Evolutionary conservation across 306 rosid species (phyloP).

Genomic region (Vicia sativa): DNA sequence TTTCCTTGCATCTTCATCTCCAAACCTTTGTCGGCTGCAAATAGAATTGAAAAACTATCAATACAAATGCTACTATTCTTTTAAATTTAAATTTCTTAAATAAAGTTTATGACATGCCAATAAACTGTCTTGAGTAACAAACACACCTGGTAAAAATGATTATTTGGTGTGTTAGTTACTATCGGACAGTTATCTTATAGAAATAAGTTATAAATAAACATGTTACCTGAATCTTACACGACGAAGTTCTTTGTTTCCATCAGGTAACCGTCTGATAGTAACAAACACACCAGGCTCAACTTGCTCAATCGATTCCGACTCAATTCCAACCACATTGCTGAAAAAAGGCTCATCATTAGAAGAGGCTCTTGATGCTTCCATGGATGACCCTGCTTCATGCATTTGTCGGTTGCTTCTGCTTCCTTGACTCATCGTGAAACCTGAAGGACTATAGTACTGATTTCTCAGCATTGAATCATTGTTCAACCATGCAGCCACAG

Average conservation of each 20-base stretch:
- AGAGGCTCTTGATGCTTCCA: constrained; percentile 58
- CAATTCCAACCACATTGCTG: constrained; percentile 77
- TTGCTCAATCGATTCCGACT: constrained; percentile 84
- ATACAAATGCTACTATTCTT: constrained; percentile 8
- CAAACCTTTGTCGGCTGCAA: constrained; percentile 82
- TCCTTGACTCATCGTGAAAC: constrained; percentile 34
- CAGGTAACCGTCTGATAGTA: constrained; percentile 73
- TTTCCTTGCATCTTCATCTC: constrained; percentile 67
- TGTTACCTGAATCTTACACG: constrained; percentile 87
- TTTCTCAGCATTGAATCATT: constrained; percentile 53
- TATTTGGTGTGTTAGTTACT: no score
- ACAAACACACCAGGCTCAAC: constrained; percentile 90
- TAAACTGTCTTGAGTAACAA: no score
- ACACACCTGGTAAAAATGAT: no score
- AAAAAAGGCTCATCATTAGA: constrained; percentile 76
- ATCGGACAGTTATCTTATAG: background rate
- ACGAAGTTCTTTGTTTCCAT: constrained; percentile 83
- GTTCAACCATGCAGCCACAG: constrained; percentile 48
- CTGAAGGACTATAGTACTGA: background rate
- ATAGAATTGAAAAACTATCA: constrained; percentile 23
- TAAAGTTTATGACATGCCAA: no score
- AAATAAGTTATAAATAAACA: background rate
- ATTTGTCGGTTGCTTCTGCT: background rate
- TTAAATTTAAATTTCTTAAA: background rate
- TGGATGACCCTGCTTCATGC: constrained; percentile 48